These are phyloP conservation scores for Scalesia atractyloides DNA, from an alignment of 129 eudicot species.

Conservation along the genomic window DNA sequence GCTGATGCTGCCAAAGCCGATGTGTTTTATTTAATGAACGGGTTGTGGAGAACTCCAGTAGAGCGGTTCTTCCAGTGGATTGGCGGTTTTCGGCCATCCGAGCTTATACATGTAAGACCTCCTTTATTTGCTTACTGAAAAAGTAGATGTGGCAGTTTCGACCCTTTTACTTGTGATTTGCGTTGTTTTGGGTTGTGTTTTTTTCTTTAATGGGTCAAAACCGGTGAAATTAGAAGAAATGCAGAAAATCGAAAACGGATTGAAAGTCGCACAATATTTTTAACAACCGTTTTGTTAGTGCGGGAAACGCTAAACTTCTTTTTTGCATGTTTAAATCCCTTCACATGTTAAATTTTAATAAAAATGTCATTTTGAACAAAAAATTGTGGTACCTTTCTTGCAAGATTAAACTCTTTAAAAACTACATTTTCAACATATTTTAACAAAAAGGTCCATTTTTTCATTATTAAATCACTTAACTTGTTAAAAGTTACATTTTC, in stretches of 20 bases:
- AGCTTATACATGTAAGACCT: constrained; percentile 60
- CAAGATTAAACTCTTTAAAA: too few species aligned
- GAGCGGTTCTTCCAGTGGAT: constrained; percentile 95
- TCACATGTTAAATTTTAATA: too few species aligned
- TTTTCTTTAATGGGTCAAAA: not conserved
- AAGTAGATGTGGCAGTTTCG: not conserved
- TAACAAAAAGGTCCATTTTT: too few species aligned
- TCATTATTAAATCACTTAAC: too few species aligned
- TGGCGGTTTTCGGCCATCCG: constrained; percentile 93
- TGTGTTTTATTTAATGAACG: constrained; percentile 76
- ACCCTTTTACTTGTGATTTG: not conserved
- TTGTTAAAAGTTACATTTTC: too few species aligned
- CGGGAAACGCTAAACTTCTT: too few species aligned
- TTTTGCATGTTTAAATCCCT: too few species aligned
- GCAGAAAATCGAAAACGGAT: not conserved
- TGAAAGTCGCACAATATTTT: not conserved
- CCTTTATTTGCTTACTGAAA: not conserved
- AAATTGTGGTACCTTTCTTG: not conserved
- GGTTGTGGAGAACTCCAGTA: constrained; percentile 81
- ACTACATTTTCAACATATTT: too few species aligned
- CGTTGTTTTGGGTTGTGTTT: not conserved
- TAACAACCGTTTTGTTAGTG: too few species aligned
- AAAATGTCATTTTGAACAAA: not conserved
- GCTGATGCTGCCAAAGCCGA: constrained; percentile 84
- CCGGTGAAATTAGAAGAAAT: not conserved